These are phyloP conservation scores for Diatrype stigma DNA, from an alignment of 2,329 filamentous ascomycete species.

Conservation along the genomic window DNA sequence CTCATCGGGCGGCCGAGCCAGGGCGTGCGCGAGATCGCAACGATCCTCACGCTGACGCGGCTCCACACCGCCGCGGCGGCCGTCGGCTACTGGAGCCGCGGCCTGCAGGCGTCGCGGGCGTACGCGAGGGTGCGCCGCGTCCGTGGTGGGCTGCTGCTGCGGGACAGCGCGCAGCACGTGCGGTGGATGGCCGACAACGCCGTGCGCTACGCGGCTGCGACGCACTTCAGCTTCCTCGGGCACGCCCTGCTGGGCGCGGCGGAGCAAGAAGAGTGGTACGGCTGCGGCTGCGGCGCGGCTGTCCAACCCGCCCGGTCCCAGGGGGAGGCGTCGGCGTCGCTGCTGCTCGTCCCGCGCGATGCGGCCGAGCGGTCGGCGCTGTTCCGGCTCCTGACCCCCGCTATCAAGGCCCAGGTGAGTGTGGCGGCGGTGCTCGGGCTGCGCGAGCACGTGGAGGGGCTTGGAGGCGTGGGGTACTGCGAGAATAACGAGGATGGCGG, in stretches of 20 bases:
- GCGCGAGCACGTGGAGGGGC: conserved; percentile 19
- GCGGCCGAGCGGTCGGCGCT: conserved; percentile 26
- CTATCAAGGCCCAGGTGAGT: conserved; percentile 47
- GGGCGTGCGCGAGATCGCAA: conserved; percentile 55
- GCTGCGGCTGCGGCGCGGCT: conserved; percentile 9
- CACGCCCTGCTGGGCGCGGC: conserved; percentile 39
- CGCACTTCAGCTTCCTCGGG: conserved; percentile 22
- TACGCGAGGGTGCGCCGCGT: conserved; percentile 45
- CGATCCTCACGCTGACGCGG: conserved; percentile 56
- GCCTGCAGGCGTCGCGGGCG: conserved; percentile 42
- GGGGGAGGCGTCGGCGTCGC: background rate
- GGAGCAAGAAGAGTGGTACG: no score
- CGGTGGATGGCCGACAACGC: conserved; percentile 41
- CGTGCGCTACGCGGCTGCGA: conserved; percentile 37
- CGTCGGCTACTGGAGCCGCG: conserved; percentile 39
- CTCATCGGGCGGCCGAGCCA: conserved; percentile 54
- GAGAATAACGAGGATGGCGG: conserved; percentile 46
- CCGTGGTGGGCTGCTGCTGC: conserved; percentile 23
- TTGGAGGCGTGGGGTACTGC: conserved; percentile 19
- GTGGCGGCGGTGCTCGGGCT: conserved; percentile 11
- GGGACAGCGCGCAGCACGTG: conserved; percentile 40
- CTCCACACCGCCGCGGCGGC: conserved; percentile 40
- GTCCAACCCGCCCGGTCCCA: conserved; percentile 7
- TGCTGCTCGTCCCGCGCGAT: conserved; percentile 5
- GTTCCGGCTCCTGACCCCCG: conserved; percentile 54